A percentile compares a stretch with the other conserved stretches of the same genome.
Evolutionary conservation across 345 rosid genomes (phyloP).

Genomic region (Brassica juncea): DNA sequence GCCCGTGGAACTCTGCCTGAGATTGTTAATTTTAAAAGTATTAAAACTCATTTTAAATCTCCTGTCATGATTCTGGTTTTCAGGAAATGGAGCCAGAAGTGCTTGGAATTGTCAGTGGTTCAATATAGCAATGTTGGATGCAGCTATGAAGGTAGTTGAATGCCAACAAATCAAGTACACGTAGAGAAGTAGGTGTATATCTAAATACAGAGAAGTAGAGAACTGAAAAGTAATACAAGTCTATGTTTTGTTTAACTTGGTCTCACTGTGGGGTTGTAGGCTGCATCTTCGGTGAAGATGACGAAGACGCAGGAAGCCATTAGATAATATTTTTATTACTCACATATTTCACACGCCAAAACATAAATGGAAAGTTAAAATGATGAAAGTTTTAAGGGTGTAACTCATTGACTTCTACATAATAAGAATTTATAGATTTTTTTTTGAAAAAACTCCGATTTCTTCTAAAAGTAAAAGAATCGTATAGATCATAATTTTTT

Average conservation of each 20-base stretch:
- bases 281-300: slow-evolving; percentile 59
- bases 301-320: slow-evolving; percentile 52
- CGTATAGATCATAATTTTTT: too few relatives aligned
- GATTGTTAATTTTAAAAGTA: slow-evolving; percentile 3
- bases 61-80: slow-evolving; percentile 36
- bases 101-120: slow-evolving; percentile 59
- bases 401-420: too few relatives aligned
- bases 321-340: too few relatives aligned
- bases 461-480: too few relatives aligned
- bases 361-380: too few relatives aligned
- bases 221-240: not conserved
- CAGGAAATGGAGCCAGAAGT: slow-evolving; percentile 68
- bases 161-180: not conserved
- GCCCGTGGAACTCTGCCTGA: slow-evolving; percentile 19
- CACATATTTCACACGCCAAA: too few relatives aligned
- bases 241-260: not conserved
- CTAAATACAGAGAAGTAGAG: slow-evolving; percentile 2
- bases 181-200: not conserved
- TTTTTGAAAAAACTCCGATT: too few relatives aligned
- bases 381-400: too few relatives aligned
- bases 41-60: not conserved
- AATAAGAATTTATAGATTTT: too few relatives aligned
- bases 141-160: slow-evolving; percentile 72
- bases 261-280: slow-evolving; percentile 51
- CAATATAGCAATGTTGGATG: slow-evolving; percentile 78